phyloP scores from a whole-genome alignment of 1,284 basidiomycete genomes.

The Sanghuangporus weigelae region DNA sequence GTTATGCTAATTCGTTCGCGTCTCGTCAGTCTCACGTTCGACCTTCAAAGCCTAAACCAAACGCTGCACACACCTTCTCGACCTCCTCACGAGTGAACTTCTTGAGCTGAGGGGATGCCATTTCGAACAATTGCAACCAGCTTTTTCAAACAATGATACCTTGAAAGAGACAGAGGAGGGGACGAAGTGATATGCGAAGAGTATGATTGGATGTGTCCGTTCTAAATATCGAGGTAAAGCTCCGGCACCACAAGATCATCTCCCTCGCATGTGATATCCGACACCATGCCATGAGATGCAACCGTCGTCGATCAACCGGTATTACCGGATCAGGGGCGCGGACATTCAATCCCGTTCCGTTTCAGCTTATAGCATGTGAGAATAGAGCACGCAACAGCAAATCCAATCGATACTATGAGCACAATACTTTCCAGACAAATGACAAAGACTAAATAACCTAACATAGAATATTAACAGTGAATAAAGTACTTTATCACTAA shows the following conservation, averaged over 20 bases:
- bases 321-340: neutral
- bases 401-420: no score
- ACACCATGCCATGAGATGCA: neutral
- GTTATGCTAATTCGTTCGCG: slow-evolving; percentile 44
- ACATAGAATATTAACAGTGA: neutral
- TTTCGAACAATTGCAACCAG: neutral
- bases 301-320: neutral
- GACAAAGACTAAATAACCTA: neutral
- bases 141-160: neutral
- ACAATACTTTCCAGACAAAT: neutral
- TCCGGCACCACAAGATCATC: neutral
- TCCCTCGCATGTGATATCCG: neutral
- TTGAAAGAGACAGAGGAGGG: neutral
- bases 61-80: slow-evolving; percentile 13
- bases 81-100: slow-evolving; percentile 17
- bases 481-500: neutral
- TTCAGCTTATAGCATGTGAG: no score
- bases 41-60: neutral
- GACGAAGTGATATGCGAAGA: neutral
- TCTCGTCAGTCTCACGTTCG: neutral
- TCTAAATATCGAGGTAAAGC: neutral
- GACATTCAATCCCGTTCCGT: no score
- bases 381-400: no score
- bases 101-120: slow-evolving; percentile 15
- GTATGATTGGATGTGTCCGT: neutral